These are phyloP conservation scores for Dactylonectria macrodidyma DNA, from an alignment of 2,329 filamentous ascomycete genomes.

Conservation along the genomic window DNA sequence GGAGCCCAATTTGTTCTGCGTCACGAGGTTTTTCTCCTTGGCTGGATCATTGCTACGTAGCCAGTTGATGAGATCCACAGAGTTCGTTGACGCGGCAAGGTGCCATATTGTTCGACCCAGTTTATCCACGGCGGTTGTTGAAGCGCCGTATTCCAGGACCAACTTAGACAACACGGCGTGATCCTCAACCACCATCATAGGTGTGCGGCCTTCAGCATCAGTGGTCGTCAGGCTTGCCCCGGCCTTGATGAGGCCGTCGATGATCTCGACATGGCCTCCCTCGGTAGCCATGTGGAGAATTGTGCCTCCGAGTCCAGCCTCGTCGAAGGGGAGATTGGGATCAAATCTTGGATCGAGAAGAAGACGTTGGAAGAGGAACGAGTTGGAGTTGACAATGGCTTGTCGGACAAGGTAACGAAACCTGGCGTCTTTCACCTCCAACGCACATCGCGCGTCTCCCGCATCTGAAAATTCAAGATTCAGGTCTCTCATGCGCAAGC, in stretches of 20 bases:
- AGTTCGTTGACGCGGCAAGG: constrained; percentile 52
- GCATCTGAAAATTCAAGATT: constrained; percentile 35
- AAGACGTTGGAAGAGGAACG: constrained; percentile 46
- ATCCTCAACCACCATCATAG: constrained; percentile 53
- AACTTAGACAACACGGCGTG: constrained; percentile 45
- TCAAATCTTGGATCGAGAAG: constrained; percentile 50
- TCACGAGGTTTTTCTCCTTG: constrained; percentile 47
- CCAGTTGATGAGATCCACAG: constrained; percentile 48
- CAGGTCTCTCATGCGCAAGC: constrained; percentile 33
- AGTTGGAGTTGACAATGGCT: constrained; percentile 47
- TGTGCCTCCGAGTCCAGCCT: constrained; percentile 38
- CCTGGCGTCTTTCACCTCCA: constrained; percentile 32
- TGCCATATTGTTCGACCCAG: constrained; percentile 57
- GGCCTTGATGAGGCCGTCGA: constrained; percentile 47
- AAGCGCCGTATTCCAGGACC: constrained; percentile 43
- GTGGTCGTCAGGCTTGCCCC: constrained; percentile 48
- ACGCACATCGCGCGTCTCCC: constrained; percentile 18
- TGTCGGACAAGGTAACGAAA: constrained; percentile 44
- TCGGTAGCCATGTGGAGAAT: constrained; percentile 53
- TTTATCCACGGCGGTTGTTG: constrained; percentile 50
- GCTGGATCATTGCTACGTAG: constrained; percentile 50
- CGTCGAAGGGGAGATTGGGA: constrained; percentile 42
- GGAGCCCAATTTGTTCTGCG: constrained; percentile 34
- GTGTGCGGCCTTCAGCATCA: constrained; percentile 52
- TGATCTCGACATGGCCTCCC: constrained; percentile 42